phyloP scores from a whole-genome alignment of 306 rosid genomes.

The Cucumis melo region DNA sequence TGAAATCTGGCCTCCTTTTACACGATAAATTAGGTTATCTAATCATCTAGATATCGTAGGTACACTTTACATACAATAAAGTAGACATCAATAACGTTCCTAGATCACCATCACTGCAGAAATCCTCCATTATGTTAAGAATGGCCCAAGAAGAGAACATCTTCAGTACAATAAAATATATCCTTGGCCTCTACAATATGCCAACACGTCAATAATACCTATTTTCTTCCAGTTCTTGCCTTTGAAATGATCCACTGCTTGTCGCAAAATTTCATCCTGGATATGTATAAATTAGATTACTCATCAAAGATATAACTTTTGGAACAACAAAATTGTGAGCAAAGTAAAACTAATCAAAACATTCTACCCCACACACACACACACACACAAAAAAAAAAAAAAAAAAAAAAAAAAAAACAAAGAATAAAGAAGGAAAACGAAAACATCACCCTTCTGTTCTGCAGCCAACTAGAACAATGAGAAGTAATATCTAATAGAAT shows the following conservation, averaged over 20 bases:
- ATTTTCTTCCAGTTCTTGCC: constrained; percentile 99
- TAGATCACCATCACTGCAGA: not conserved
- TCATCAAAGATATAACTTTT: not conserved
- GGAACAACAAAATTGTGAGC: not conserved
- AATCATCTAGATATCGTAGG: not conserved
- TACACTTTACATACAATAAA: not conserved
- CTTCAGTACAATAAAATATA: not conserved
- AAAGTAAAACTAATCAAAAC: too few relatives aligned
- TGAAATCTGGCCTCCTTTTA: not conserved
- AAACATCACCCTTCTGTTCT: not conserved
- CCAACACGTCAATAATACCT: constrained; percentile 27
- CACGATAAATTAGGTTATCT: not conserved
- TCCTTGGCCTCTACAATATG: not conserved
- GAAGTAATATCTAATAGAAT: not conserved
- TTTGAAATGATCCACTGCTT: constrained; percentile 80
- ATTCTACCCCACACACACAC: not conserved
- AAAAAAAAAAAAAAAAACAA: too few relatives aligned
- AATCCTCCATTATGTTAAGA: not conserved
- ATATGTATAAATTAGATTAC: constrained; percentile 8
- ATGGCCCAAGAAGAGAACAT: not conserved
- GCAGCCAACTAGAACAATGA: not conserved
- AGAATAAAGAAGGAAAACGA: too few relatives aligned
- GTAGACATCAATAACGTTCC: not conserved
- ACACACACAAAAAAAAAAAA: not conserved
- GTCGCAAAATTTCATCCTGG: constrained; percentile 69